A percentile compares a stretch with the other conserved stretches of the same genome.
Conservation (phyloP, 1,284 basidiomycete genomes). For the Cerioporus squamosus region DNA sequence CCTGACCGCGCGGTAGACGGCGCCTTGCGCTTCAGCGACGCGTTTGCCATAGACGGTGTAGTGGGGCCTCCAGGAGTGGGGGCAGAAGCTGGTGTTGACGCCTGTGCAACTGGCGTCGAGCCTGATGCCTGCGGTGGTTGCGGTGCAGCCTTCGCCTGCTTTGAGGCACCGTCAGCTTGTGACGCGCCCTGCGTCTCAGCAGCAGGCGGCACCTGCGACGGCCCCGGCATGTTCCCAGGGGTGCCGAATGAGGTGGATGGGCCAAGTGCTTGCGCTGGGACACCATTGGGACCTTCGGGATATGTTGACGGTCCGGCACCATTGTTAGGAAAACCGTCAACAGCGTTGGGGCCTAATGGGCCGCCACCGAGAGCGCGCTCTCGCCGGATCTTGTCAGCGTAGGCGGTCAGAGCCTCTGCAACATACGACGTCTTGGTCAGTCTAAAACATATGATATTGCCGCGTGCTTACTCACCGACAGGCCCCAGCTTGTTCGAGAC, state of each 20-base stretch:
- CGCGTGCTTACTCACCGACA: constrained; percentile 50
- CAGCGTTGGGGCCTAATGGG: background rate
- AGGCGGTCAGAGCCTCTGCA: constrained; percentile 47
- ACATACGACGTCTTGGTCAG: background rate
- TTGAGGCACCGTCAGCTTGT: constrained; percentile 52
- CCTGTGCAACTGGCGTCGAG: constrained; percentile 41
- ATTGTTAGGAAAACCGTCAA: background rate
- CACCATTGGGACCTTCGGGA: constrained; percentile 12
- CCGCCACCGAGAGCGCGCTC: constrained; percentile 26
- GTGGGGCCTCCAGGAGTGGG: constrained; percentile 39
- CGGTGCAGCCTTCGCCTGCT: constrained; percentile 42
- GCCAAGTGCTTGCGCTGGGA: constrained; percentile 1
- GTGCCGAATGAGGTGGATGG: background rate
- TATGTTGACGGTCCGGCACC: background rate
- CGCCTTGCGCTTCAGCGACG: constrained; percentile 68
- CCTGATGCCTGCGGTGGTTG: background rate
- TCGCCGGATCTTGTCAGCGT: constrained; percentile 51
- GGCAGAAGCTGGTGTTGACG: constrained; percentile 35
- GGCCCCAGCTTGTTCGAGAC: constrained; percentile 58
- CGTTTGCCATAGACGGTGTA: constrained; percentile 53
- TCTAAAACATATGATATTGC: too few species aligned
- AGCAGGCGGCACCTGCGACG: constrained; percentile 18
- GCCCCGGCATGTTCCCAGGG: background rate
- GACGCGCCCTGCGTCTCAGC: constrained; percentile 46
- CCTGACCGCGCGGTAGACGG: constrained; percentile 44